Conservation (phyloP, 2,329 filamentous ascomycete genomes). For the Sarocladium kiliense region DNA sequence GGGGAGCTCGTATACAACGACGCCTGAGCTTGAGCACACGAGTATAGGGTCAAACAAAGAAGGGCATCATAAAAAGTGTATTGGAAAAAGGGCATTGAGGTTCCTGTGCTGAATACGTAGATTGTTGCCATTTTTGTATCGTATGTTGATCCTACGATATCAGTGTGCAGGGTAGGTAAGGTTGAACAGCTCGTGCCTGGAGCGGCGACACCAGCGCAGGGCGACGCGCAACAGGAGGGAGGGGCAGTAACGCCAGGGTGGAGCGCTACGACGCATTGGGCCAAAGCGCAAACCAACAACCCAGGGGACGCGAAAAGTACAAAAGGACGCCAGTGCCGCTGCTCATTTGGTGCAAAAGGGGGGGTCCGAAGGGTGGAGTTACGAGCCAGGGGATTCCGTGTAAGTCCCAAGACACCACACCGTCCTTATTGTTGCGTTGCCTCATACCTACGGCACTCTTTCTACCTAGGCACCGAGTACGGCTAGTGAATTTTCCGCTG, state of each 20-base stretch:
- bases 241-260: neutral
- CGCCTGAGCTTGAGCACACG: no score
- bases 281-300: conserved; percentile 2
- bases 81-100: no score
- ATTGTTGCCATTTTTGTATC: no score
- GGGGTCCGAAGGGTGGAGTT: neutral
- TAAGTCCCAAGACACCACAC: neutral
- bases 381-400: neutral
- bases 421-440: no score
- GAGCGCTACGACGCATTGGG: neutral
- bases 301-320: conserved; percentile 6
- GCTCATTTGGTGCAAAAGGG: neutral
- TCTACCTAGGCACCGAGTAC: no score
- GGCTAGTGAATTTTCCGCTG: neutral
- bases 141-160: no score
- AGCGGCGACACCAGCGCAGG: neutral
- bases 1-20: no score
- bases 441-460: no score
- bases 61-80: no score
- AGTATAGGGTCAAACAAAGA: no score
- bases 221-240: neutral
- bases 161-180: neutral
- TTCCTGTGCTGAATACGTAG: no score
- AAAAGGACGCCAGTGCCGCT: conserved; percentile 7
- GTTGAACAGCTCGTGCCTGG: no score